Conservation (phyloP, 1,284 basidiomycete genomes). For the Sporisorium sorghi region DNA sequence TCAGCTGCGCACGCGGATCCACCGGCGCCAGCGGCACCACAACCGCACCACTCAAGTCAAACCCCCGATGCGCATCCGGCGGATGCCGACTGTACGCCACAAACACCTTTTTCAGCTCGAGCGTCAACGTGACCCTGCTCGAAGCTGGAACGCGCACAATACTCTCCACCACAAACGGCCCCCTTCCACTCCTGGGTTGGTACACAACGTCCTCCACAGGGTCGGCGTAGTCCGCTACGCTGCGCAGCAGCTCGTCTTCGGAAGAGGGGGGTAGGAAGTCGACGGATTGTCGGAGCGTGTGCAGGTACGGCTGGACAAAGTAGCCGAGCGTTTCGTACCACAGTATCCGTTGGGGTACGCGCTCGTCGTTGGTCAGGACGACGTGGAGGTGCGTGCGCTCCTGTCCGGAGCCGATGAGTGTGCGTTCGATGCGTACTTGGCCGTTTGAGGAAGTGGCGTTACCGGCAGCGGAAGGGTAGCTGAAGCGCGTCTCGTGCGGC, state of each 20-base stretch:
- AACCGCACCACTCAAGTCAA: slow-evolving; percentile 81
- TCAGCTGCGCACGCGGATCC: slow-evolving; percentile 13
- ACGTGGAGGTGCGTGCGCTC: slow-evolving; percentile 80
- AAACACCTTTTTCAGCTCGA: slow-evolving; percentile 86
- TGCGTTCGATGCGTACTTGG: slow-evolving; percentile 77
- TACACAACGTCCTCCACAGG: slow-evolving; percentile 51
- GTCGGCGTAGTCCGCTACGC: slow-evolving; percentile 40
- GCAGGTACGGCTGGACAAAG: slow-evolving; percentile 87
- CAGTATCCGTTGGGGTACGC: slow-evolving; percentile 73
- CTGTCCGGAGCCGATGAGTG: slow-evolving; percentile 81
- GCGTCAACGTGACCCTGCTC: slow-evolving; percentile 75
- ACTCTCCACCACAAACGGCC: slow-evolving; percentile 72
- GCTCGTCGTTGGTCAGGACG: slow-evolving; percentile 77
- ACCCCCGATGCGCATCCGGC: slow-evolving; percentile 92
- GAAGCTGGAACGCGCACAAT: slow-evolving; percentile 77
- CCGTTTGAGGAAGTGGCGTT: background rate
- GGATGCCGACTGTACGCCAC: slow-evolving; percentile 94
- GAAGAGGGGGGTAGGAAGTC: slow-evolving; percentile 8
- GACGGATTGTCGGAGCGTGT: slow-evolving; percentile 76
- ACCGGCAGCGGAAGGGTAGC: slow-evolving; percentile 61
- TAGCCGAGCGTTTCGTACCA: slow-evolving; percentile 95
- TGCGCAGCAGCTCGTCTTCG: slow-evolving; percentile 48
- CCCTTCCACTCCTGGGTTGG: slow-evolving; percentile 32
- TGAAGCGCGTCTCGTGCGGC: slow-evolving; percentile 70
- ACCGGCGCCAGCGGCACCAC: slow-evolving; percentile 69